Percentiles rank a stretch among this genome's conserved stretches.
phyloP scores from a whole-genome alignment of 331 rosid species.

The Telfairia occidentalis region DNA sequence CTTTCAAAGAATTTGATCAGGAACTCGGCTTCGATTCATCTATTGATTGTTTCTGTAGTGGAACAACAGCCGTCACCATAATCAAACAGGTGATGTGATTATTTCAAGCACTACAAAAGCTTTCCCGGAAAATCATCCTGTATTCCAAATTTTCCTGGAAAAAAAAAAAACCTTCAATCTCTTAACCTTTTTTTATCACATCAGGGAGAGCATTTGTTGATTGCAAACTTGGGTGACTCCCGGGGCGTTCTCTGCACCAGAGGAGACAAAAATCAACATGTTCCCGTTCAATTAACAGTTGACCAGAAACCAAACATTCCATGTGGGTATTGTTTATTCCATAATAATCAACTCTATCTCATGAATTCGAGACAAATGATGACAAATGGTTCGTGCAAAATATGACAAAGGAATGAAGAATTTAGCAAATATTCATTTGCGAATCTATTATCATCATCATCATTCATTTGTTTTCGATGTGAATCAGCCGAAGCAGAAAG shows the following conservation, averaged over 20 bases:
- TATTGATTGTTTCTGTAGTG: slow-evolving; percentile 73
- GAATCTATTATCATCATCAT: not conserved
- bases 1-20: slow-evolving; percentile 58
- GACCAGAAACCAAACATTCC: slow-evolving; percentile 80
- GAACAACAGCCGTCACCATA: slow-evolving; percentile 73
- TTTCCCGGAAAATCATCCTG: not conserved
- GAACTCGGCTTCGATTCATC: slow-evolving; percentile 40
- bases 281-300: slow-evolving; percentile 69
- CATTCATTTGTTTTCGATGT: not conserved
- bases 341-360: not conserved
- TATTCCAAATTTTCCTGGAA: not conserved
- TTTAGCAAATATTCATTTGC: not conserved
- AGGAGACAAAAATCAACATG: slow-evolving; percentile 39
- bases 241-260: slow-evolving; percentile 83
- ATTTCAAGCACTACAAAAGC: not conserved
- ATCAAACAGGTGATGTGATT: slow-evolving; percentile 54
- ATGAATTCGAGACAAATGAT: not conserved
- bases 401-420: not conserved
- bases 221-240: slow-evolving; percentile 86
- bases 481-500: slow-evolving; percentile 73
- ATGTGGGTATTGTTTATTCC: slow-evolving; percentile 29
- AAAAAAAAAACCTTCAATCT: not conserved
- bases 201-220: slow-evolving; percentile 60
- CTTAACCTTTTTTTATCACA: slow-evolving; percentile 6
- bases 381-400: not conserved